Conservation (phyloP, 148 eudicot genomes). For the Rhododendron vialii region DNA sequence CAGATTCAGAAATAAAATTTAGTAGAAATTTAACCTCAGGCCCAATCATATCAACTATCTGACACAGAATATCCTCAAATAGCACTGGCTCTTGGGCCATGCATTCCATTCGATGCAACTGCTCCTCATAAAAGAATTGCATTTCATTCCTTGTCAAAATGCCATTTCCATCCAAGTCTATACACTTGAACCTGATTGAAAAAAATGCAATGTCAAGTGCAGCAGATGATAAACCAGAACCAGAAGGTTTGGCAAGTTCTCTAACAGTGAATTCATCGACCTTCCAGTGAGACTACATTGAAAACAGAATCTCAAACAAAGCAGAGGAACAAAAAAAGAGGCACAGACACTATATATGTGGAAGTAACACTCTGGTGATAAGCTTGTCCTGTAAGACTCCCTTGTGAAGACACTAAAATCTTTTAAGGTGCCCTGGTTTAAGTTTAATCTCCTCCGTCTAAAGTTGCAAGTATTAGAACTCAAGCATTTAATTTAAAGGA, state of each 20-base stretch:
- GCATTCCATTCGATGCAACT: conserved; percentile 98
- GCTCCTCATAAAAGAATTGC: conserved; percentile 98
- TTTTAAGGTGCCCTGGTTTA: neutral
- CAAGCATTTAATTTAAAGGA: neutral
- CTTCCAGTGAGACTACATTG: neutral
- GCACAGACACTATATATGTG: neutral
- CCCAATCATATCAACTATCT: conserved; percentile 86
- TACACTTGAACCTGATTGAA: conserved; percentile 82
- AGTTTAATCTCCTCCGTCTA: neutral
- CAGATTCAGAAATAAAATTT: neutral
- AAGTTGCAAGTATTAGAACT: neutral
- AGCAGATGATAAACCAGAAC: neutral
- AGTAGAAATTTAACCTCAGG: conserved; percentile 58
- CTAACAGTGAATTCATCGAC: neutral
- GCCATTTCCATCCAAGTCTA: conserved; percentile 94
- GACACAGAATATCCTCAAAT: conserved; percentile 96
- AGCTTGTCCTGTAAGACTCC: conserved; percentile 3
- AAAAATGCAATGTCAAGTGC: conserved; percentile 4
- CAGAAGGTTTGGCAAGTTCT: neutral
- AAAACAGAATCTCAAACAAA: neutral
- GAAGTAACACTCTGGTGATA: neutral
- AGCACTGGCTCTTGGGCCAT: conserved; percentile 98
- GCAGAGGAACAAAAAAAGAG: neutral
- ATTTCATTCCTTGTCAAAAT: conserved; percentile 80
- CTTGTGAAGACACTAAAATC: neutral